Evolutionary conservation across 106 monocot genomes (phyloP).

Genomic region (Phalaenopsis aphrodite): DNA sequence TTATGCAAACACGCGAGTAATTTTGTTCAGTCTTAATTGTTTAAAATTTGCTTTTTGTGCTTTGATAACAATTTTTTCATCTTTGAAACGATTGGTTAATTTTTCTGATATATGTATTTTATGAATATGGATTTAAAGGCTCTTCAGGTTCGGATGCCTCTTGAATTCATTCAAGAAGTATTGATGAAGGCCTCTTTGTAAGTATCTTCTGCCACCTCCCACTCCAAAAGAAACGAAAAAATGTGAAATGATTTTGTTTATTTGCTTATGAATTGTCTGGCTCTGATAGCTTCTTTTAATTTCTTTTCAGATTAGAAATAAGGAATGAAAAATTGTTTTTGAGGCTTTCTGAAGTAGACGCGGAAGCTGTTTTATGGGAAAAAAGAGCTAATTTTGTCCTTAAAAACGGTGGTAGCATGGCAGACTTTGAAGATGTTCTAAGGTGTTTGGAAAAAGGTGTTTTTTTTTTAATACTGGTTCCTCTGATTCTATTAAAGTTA

Average conservation of each 20-base stretch:
- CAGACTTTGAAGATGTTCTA: conserved; percentile 49
- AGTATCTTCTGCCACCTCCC: not conserved
- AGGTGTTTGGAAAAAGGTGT: conserved; percentile 16
- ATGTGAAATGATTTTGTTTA: not conserved
- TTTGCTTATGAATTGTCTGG: conserved; percentile 3
- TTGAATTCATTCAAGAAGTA: conserved; percentile 29
- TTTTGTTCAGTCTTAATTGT: not conserved
- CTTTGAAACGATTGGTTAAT: not conserved
- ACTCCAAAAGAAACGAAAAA: not conserved
- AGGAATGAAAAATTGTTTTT: conserved; percentile 42
- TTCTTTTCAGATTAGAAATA: conserved; percentile 35
- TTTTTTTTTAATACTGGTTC: not conserved
- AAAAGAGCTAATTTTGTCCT: conserved; percentile 50
- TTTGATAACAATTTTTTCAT: not conserved
- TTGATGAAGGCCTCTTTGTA: conserved; percentile 35
- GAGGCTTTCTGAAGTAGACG: conserved; percentile 23
- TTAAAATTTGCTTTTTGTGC: not conserved
- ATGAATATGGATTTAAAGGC: conserved; percentile 19
- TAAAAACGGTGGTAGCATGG: conserved; percentile 19
- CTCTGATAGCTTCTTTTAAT: conserved; percentile 4
- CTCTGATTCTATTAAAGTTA: not conserved
- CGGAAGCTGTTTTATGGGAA: conserved; percentile 51
- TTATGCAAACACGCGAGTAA: not conserved
- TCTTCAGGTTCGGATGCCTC: conserved; percentile 21
- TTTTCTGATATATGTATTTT: conserved; percentile 7